Evolutionary conservation across 2,329 filamentous ascomycete genomes (phyloP), one percentile per base, ranked within the genome.

Genomic region (Cercospora brassicicola): DNA sequence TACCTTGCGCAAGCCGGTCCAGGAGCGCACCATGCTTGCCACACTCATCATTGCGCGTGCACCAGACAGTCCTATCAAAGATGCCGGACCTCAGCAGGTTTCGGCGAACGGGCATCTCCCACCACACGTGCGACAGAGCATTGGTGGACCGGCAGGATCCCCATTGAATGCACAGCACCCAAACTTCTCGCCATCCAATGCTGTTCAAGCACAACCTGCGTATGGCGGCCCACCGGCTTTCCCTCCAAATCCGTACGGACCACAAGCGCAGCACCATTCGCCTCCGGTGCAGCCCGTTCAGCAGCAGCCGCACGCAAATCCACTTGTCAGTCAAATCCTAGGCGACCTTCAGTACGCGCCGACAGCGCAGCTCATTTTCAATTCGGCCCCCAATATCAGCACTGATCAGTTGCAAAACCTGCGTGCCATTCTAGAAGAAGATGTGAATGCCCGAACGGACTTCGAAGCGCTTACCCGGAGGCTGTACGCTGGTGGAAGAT

Each of bases 41-140:
- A 91, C 94, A 0, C 91, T 98, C 70, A 92, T 97, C 3, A 92
- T 96, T 71, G 88, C 91, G 39, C 89, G 90, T 59, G 86, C 88
- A 56, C 80, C 80, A 0, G 77, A 76, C 15, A 69, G 51, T 51
- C 68, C 68, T 26, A 28, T 62, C 13, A 61, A 69, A 18, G 57
- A 65, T 31, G 0, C 80, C 81, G 73, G 81, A 81, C 61, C 75
- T 76, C 62, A 61, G 28, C 62, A 60, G 61, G 51, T 30, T 51
- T 67, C 15, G 71, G 71, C 65, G 69, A 74, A 63, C 64, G 70
- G 71, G 33, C 71, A 64, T 51, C 48, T 72, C 51, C 72, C 39
- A 69, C 70, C 62, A 59, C 71, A 73, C 55, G 62, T 73, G 20
- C 67, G 72, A 15, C 70, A 73, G 51, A 73, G 71, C 63, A 75